phyloP scores from a whole-genome alignment of 805 yeast genomes.

The Nakazawaea wyomingensis region DNA sequence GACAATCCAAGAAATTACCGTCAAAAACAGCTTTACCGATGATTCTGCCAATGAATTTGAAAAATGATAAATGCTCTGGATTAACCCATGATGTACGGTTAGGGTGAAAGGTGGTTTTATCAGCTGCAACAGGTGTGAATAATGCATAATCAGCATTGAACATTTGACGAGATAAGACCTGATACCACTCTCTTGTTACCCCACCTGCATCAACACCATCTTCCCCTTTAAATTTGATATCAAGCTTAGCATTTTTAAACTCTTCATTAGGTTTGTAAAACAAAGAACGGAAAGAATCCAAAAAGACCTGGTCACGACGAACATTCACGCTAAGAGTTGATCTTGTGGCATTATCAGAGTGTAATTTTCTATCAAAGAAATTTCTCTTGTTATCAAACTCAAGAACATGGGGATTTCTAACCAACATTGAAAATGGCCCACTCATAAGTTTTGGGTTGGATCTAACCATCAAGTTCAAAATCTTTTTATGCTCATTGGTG shows the following conservation, averaged over 20 bases:
- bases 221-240: constrained; percentile 85
- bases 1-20: constrained; percentile 82
- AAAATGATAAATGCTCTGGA: constrained; percentile 88
- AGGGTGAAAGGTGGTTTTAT: constrained; percentile 92
- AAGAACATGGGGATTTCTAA: constrained; percentile 79
- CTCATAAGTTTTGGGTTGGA: constrained; percentile 89
- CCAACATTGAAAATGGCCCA: constrained; percentile 89
- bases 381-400: constrained; percentile 93
- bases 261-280: constrained; percentile 75
- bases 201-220: constrained; percentile 99
- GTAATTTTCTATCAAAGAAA: constrained; percentile 74
- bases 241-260: constrained; percentile 66
- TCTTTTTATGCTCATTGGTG: constrained; percentile 82
- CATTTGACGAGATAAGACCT: constrained; percentile 89
- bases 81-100: constrained; percentile 88
- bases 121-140: constrained; percentile 87
- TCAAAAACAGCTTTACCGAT: constrained; percentile 94
- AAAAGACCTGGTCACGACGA: constrained; percentile 84
- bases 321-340: constrained; percentile 59
- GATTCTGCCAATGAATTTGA: constrained; percentile 89
- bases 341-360: constrained; percentile 36
- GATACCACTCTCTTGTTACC: constrained; percentile 95
- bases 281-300: constrained; percentile 81
- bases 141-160: constrained; percentile 93
- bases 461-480: constrained; percentile 87